Conservation (phyloP, 176 grass and related monocot genomes). For the Areca catechu region DNA sequence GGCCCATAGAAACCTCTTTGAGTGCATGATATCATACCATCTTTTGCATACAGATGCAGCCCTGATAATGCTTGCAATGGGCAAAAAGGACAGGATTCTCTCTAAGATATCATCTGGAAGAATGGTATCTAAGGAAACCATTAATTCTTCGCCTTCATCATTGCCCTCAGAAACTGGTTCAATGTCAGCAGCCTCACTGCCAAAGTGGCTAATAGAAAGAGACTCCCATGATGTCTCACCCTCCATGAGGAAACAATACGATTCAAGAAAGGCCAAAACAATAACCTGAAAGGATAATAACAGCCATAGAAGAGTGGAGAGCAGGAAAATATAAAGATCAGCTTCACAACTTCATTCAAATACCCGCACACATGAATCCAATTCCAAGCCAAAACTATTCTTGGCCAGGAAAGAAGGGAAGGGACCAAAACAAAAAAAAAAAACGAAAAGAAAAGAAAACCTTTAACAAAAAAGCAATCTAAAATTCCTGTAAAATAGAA, state of each 20-base stretch:
- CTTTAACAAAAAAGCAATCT: too few species aligned
- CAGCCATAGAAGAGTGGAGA: not conserved
- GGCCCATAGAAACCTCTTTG: conserved; percentile 43
- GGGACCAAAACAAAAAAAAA: too few species aligned
- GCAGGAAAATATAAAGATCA: too few species aligned
- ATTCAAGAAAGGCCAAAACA: not conserved
- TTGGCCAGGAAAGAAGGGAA: too few species aligned
- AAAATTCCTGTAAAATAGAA: too few species aligned
- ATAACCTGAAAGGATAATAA: conserved; percentile 33
- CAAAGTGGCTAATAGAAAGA: conserved; percentile 24
- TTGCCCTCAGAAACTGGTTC: conserved; percentile 23
- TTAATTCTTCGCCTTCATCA: conserved; percentile 24
- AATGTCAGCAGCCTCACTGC: conserved; percentile 20
- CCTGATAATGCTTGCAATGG: conserved; percentile 57
- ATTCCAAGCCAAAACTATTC: too few species aligned
- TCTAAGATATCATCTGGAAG: conserved; percentile 86
- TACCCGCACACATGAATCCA: too few species aligned
- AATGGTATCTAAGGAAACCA: conserved; percentile 41
- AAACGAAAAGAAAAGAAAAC: too few species aligned
- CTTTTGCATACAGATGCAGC: conserved; percentile 65
- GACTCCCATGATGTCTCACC: conserved; percentile 35
- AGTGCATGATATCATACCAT: conserved; percentile 56
- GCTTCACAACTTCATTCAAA: too few species aligned
- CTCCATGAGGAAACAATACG: conserved; percentile 30
- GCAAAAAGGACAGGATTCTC: conserved; percentile 77